These are phyloP conservation scores for Cucumis cinereus DNA, from an alignment of 306 rosid species.

Conservation along the genomic window DNA sequence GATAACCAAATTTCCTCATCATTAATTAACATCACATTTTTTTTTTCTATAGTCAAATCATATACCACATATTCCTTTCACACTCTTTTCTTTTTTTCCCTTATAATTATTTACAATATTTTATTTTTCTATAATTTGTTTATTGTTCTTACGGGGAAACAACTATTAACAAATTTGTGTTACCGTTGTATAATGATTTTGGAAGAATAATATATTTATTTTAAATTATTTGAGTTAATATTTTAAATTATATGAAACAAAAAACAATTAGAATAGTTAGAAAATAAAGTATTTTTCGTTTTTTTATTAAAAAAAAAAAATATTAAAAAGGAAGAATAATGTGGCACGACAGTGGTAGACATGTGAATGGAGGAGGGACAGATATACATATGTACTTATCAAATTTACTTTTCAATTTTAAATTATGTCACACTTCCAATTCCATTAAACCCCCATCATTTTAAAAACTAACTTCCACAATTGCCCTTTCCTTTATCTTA, in stretches of 20 bases:
- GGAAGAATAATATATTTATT: too few species aligned
- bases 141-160: too few species aligned
- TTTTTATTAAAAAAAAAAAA: too few species aligned
- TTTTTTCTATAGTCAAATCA: background rate
- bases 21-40: background rate
- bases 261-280: too few species aligned
- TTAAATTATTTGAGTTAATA: too few species aligned
- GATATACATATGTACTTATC: too few species aligned
- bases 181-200: too few species aligned
- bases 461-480: background rate
- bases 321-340: too few species aligned
- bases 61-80: background rate
- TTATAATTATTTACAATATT: background rate
- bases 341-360: background rate
- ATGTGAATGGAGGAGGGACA: background rate
- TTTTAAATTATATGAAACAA: too few species aligned
- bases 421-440: background rate
- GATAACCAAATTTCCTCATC: background rate
- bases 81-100: background rate
- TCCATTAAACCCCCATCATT: background rate
- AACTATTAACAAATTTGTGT: too few species aligned
- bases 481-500: background rate
- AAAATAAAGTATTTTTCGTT: too few species aligned
- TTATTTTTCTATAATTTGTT: too few species aligned
- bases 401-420: background rate